Conservation (phyloP, 2,329 filamentous ascomycete species). For the Tolypocladium sp. region DNA sequence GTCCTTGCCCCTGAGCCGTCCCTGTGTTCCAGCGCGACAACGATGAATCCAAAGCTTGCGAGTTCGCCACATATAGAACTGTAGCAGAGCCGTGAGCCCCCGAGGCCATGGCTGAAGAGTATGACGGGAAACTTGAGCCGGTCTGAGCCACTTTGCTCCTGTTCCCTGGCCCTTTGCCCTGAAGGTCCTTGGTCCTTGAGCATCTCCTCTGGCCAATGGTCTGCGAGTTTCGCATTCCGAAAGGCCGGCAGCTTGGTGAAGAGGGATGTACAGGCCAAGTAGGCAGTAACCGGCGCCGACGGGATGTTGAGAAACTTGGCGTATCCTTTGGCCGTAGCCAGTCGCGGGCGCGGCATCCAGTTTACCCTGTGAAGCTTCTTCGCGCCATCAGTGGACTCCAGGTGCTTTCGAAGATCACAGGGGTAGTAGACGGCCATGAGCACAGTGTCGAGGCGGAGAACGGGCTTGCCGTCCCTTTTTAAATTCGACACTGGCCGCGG, state of each 20-base stretch:
- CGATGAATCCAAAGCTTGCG: constrained; percentile 56
- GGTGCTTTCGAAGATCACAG: constrained; percentile 27
- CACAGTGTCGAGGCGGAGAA: constrained; percentile 42
- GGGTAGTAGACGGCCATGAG: constrained; percentile 60
- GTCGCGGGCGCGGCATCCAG: constrained; percentile 52
- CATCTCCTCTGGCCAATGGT: constrained; percentile 38
- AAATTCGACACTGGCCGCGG: constrained; percentile 30
- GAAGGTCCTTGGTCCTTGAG: constrained; percentile 24
- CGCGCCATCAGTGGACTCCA: constrained; percentile 15
- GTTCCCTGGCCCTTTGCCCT: constrained; percentile 13
- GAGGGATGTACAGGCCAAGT: constrained; percentile 48
- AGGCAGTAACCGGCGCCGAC: constrained; percentile 36
- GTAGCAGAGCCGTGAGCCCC: constrained; percentile 54
- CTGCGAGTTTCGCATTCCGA: constrained; percentile 48
- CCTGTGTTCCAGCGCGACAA: constrained; percentile 55
- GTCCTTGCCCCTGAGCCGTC: constrained; percentile 55
- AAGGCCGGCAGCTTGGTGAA: constrained; percentile 58
- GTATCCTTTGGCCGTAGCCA: constrained; percentile 49
- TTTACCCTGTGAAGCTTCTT: constrained; percentile 42
- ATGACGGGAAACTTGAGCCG: constrained; percentile 49
- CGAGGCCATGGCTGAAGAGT: constrained; percentile 58
- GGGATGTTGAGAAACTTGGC: constrained; percentile 49
- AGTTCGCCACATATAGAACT: constrained; percentile 56
- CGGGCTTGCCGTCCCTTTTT: constrained; percentile 26
- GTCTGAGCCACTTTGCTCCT: constrained; percentile 13